Base-by-base conservation (phyloP, 306 rosid genomes). In the Citrullus colocynthis region DNA sequence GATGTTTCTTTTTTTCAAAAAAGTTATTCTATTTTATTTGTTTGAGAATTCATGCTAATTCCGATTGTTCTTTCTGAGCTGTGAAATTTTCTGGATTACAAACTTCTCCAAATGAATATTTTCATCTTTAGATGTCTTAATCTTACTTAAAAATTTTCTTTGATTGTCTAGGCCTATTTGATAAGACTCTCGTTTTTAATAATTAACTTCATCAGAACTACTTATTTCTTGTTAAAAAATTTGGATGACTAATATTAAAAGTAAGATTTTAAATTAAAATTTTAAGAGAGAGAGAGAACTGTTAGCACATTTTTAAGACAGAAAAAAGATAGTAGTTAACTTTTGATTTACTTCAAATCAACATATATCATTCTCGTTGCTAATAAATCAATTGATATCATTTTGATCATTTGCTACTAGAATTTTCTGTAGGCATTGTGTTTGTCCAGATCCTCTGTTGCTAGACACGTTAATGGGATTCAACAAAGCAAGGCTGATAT, bases 391-490 rank as follows among this genome's bases (percentile, higher is more conserved):
- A 32, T 64, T 4, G 3, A 44, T 42, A 44, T 71, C 41, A 13
- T 58, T 79, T 61, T 7, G 49, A 80, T 55, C 2, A 62, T 9
- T 76, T 18, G 70, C 54, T 60, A 58, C 34, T 18, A 36, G 21
- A 75, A 21, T 71, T 34, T 76, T 60, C 42, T 82, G 71, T 75
- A 94, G 98, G 98, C 98, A 79, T 88, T 95, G 36, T 90, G 98
- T 79, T 80, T 86, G 78, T 71, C 93, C 4, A 81, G 78, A 21
- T 64, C 82, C 62, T 55, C 87, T 3, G 73, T 66, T 80, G 6
- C 83, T 52, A 85, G 81, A 81, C 88, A 85, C 51, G 83, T 82
- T 63, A 91, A 88, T 80, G 98, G 98, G 85, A 82, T 95, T 79
- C 79, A 79, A 9, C 7, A 64, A 45, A 83, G 85, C 83, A 92